These are phyloP conservation scores for Trametes cubensis DNA, from an alignment of 768 basidiomycete species.

Conservation along the genomic window DNA sequence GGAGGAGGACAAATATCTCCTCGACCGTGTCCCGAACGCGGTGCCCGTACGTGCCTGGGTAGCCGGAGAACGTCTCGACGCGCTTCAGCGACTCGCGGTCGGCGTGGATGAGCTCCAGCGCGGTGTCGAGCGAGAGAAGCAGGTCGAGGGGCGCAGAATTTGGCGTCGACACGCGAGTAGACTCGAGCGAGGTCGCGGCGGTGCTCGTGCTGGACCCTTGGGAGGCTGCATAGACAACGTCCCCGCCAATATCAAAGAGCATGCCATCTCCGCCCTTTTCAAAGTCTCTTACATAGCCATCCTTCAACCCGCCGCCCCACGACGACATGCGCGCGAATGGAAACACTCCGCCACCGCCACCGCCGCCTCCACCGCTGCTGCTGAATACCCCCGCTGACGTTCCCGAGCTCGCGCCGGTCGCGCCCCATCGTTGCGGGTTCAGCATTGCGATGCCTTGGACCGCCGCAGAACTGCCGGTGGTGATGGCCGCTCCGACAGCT, in stretches of 20 bases:
- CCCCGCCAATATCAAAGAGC: slow-evolving; percentile 54
- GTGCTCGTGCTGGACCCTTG: too few relatives aligned
- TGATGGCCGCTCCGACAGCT: slow-evolving; percentile 66
- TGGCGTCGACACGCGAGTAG: too few relatives aligned
- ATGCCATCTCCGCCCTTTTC: slow-evolving; percentile 44
- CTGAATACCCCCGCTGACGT: slow-evolving; percentile 10
- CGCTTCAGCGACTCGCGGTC: slow-evolving; percentile 91
- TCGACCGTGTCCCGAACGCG: slow-evolving; percentile 92
- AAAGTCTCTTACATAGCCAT: slow-evolving; percentile 36
- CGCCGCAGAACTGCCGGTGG: slow-evolving; percentile 74
- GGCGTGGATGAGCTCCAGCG: slow-evolving; percentile 90
- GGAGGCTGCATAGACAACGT: slow-evolving; percentile 8
- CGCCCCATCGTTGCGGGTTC: slow-evolving; percentile 86
- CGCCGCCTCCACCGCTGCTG: slow-evolving; percentile 15
- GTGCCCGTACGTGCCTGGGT: slow-evolving; percentile 85
- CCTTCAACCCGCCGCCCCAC: slow-evolving; percentile 16
- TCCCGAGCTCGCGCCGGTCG: slow-evolving; percentile 31
- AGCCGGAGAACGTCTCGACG: slow-evolving; percentile 85
- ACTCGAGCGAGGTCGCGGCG: too few relatives aligned
- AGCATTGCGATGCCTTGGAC: slow-evolving; percentile 87
- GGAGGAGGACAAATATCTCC: slow-evolving; percentile 86
- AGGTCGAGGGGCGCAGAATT: too few relatives aligned
- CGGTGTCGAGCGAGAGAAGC: slow-evolving; percentile 87
- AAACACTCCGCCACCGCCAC: too few relatives aligned
- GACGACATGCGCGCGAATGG: slow-evolving; percentile 20